Evolutionary conservation across 2,329 filamentous ascomycete genomes (phyloP).

Genomic region (Colletotrichum horii): DNA sequence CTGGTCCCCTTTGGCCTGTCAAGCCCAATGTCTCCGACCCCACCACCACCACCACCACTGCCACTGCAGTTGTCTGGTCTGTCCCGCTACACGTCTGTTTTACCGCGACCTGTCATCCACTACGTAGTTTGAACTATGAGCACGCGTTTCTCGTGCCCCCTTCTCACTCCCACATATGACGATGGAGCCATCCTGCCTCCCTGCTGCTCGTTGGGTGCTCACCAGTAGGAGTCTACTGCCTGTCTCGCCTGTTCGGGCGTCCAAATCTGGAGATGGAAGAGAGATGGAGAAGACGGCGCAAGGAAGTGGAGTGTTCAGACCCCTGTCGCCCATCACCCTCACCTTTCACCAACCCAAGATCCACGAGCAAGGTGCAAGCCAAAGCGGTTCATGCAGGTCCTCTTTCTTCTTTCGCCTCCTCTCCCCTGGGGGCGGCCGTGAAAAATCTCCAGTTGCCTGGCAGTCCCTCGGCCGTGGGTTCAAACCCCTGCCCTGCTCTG

Average conservation of each 20-base stretch:
- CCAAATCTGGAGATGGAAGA: background rate
- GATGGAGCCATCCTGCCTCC: constrained; percentile 12
- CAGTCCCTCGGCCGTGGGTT: constrained; percentile 12
- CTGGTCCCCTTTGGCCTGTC: background rate
- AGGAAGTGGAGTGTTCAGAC: background rate
- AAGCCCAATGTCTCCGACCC: background rate
- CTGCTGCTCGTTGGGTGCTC: constrained; percentile 11
- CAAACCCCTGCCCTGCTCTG: background rate
- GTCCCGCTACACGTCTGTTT: background rate
- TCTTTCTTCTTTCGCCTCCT: constrained; percentile 17
- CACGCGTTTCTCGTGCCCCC: background rate
- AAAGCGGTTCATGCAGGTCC: constrained; percentile 24
- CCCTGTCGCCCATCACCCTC: constrained; percentile 9
- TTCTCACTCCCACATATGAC: background rate
- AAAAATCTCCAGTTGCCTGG: constrained; percentile 15
- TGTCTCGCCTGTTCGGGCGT: constrained; percentile 12
- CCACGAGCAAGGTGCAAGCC: background rate
- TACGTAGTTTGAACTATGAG: background rate
- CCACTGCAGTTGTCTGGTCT: background rate
- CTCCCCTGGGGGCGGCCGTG: background rate
- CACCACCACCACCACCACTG: constrained; percentile 15
- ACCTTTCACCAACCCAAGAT: constrained; percentile 16
- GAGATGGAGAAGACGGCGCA: background rate
- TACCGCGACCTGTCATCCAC: background rate
- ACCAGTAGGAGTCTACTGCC: constrained; percentile 8